Evolutionary conservation across 768 basidiomycete genomes (phyloP), one percentile per base, ranked within the genome.

Genomic region (Russula olivacea): DNA sequence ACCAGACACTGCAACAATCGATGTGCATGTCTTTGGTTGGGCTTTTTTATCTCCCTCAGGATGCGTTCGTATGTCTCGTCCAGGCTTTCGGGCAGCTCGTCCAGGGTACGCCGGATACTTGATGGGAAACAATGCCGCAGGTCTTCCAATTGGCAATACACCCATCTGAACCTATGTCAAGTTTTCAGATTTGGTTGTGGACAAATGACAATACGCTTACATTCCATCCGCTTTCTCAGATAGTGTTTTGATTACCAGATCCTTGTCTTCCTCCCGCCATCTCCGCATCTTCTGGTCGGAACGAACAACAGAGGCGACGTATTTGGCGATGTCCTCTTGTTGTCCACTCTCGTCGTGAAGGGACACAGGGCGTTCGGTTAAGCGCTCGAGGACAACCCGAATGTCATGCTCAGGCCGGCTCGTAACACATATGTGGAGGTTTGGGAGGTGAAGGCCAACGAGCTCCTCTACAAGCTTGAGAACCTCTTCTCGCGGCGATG

Each of bases 361-460:
- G 2, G 55, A 55, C 14, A 61, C 25, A 19, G 53, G 14, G 6
- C 15, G 19, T 10, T 15, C 9, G 17, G 48, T 40, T 7, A 61
- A 41, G 12, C 30, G 28, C 11, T 32, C 54, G 14, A 61, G 55
- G 12, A 43, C 38, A 23, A 11, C 28, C 8, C 43, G 41, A n/a
- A 61, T 61, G n/a, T 56, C 54, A 15, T 21, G n/a, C 25, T 55
- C 61, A 12, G 61, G 61, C 17, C 61, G 61, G 21, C 61, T 56
- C 3, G 61, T 61, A 28, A 51, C 61, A 4, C 61, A 61, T 41
- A 61, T 56, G 32, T 21, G 61, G 6, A 61, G 47, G 45, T 56
- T 56, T 3, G 45, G 48, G 30, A 41, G 47, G 15, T 19, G 36
- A 10, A 48, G 38, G 7, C 15, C 28, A 28, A 40, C 54, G 21